Percentiles rank a stretch among this genome's conserved stretches.
These are phyloP conservation scores for Aspergillus fructus DNA, from an alignment of 2,329 filamentous ascomycete species.

Conservation along the genomic window DNA sequence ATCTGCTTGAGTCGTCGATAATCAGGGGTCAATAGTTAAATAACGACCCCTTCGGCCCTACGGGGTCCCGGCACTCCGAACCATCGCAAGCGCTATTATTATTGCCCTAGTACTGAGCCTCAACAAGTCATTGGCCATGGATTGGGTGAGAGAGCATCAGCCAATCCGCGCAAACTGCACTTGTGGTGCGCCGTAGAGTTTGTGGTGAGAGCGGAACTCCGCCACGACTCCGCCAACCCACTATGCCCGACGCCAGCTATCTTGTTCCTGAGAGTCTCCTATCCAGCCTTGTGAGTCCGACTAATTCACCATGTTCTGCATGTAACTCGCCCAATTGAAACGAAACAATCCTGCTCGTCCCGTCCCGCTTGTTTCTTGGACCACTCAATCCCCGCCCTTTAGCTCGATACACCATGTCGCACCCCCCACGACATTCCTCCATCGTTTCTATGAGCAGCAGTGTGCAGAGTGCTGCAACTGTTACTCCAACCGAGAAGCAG, in stretches of 20 bases:
- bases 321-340: not conserved
- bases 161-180: slow-evolving; percentile 10
- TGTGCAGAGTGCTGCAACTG: slow-evolving; percentile 16
- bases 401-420: slow-evolving; percentile 25
- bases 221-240: not conserved
- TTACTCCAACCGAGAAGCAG: slow-evolving; percentile 21
- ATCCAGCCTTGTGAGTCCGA: not conserved
- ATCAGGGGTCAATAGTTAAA: not conserved
- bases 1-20: not conserved
- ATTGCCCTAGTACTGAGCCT: not conserved
- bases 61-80: too few species aligned
- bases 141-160: not conserved
- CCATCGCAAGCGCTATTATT: too few species aligned
- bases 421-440: slow-evolving; percentile 29
- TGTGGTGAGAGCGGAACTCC: not conserved
- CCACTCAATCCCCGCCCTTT: not conserved
- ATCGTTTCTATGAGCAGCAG: slow-evolving; percentile 35
- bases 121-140: not conserved
- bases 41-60: not conserved
- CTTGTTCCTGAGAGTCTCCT: not conserved
- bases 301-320: not conserved
- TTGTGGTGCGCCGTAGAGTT: slow-evolving; percentile 13
- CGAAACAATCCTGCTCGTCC: not conserved
- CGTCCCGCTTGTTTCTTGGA: not conserved
- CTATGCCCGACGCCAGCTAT: not conserved